Base-by-base conservation (phyloP, 176 grass and related monocot species). In the Phoenix dactylifera region DNA sequence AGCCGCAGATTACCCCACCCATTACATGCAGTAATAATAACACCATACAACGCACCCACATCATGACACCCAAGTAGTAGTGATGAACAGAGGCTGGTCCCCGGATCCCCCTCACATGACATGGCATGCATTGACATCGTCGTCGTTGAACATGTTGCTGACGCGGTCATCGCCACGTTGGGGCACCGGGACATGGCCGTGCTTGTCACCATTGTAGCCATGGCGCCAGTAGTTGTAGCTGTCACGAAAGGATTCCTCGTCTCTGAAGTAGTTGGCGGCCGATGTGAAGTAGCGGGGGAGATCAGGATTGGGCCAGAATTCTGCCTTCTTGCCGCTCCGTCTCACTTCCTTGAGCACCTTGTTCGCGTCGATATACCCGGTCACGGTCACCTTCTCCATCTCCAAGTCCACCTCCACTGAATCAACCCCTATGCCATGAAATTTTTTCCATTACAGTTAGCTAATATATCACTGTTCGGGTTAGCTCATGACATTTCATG, bases 341-440 rank as follows among this genome's bases (percentile, higher is more conserved):
- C 89, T 64, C 22, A 97, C 93, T 78, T 97, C 87, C 76, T 92
- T 97, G 20, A 97, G 81, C 74, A 97, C 80, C 20, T 55, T 79
- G 59, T 68, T 80, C 24, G 73, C 54, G 55, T 94, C 89, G 50
- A 88, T 66, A 55, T 88, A 88, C 76, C 89, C 80, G 12, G 80
- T 94, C 84, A 94, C 89, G 17, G 66, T 79, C 77, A 88, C 89
- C 77, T 85, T 94, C 71, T 84, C 80, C 89, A 76, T 81, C 14
- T 14, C 32, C 67, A 87, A 26, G 69, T 87, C 77, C 58, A 85
- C 89, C 15, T 84, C 84, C 70, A 87, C 89, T 2, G 74, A 66
- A 54, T 94, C 89, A 23, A 94, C 80, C 0, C 93, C 81, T 89
- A 44, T 44, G 35, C 12, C 10, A 44, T 12, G 10, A 44, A 44